Base-by-base conservation (phyloP, 192 early-diverging fungal genomes). In the Backusella mclennaniae region DNA sequence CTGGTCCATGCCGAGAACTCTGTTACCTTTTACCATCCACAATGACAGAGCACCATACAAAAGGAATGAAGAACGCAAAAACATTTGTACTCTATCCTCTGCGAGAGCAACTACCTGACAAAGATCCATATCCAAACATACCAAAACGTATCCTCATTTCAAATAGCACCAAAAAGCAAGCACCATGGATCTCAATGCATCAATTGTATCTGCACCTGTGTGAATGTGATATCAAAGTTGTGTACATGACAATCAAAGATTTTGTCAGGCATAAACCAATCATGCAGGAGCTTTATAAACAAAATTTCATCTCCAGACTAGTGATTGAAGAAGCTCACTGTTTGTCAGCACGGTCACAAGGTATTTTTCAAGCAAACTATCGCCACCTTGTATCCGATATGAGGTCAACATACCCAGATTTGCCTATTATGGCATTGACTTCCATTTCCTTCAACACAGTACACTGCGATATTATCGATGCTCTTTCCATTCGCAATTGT, bases 281-380 rank as follows among this genome's bases (percentile, higher is more conserved):
- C 19, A 36, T 68, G 33, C 33, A 68, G 17, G 35, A 21, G 4
- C 67, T 68, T 8, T 68, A 68, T 68, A 12, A 36, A 41, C 35
- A 70, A 26, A 38, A 42, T 0, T 7, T 39, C 0, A 19, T 70
- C 3, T 15, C 26, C 8, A 23, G 69, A 15, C 11, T 70, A 0
- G 69, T 70, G 19, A 70, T 70, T 42, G 69, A 70, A 6, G 69
- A 70, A 29, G 17, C 69, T 0, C 69, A 70, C 12, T 70, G 41
- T 29, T 39, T 70, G n/a, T 70, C 69, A 0, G n/a, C 11, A 41
- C 9, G 69, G 21, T 35, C 56, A 29, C 56, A n/a, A 33, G 21
- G 21, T 0, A 2, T 39, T 6, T 70, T 70, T 17, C 39, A 70
- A 39, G 35, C 23, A n/a, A 12, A 12, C 3, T 70, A 42, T 12